Conservation (phyloP, 2,329 filamentous ascomycete genomes). For the Lasiodiplodia gonubiensis region DNA sequence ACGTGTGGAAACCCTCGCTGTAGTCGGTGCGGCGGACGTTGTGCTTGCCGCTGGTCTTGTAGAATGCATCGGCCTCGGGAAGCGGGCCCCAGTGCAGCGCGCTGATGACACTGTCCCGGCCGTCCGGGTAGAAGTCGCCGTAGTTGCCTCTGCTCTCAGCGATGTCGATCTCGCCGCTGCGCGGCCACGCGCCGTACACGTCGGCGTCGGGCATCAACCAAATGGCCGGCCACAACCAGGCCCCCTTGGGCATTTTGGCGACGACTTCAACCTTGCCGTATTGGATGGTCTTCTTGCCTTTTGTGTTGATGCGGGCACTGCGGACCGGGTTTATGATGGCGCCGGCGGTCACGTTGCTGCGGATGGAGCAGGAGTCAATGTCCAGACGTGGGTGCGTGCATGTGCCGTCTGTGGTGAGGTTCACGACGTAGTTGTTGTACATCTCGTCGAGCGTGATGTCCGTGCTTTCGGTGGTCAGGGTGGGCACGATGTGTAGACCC, state of each 20-base stretch:
- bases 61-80: conserved; percentile 37
- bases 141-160: conserved; percentile 57
- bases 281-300: conserved; percentile 47
- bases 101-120: conserved; percentile 51
- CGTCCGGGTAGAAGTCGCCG: conserved; percentile 45
- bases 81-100: conserved; percentile 57
- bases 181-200: conserved; percentile 54
- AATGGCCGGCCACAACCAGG: conserved; percentile 54
- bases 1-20: conserved; percentile 56
- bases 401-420: conserved; percentile 45
- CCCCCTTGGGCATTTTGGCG: conserved; percentile 58
- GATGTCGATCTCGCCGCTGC: conserved; percentile 62
- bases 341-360: conserved; percentile 53
- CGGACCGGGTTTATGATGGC: conserved; percentile 58
- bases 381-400: conserved; percentile 28
- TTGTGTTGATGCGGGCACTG: conserved; percentile 56
- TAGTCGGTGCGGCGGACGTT: conserved; percentile 35
- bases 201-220: conserved; percentile 28
- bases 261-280: conserved; percentile 57
- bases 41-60: conserved; percentile 37
- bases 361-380: conserved; percentile 45
- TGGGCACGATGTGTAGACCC: conserved; percentile 57
- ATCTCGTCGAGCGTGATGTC: conserved; percentile 49
- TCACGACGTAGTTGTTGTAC: conserved; percentile 46
- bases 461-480: conserved; percentile 49